Evolutionary conservation across 2,329 filamentous ascomycete species (phyloP).

Genomic region (Paracamarosporium sp.): DNA sequence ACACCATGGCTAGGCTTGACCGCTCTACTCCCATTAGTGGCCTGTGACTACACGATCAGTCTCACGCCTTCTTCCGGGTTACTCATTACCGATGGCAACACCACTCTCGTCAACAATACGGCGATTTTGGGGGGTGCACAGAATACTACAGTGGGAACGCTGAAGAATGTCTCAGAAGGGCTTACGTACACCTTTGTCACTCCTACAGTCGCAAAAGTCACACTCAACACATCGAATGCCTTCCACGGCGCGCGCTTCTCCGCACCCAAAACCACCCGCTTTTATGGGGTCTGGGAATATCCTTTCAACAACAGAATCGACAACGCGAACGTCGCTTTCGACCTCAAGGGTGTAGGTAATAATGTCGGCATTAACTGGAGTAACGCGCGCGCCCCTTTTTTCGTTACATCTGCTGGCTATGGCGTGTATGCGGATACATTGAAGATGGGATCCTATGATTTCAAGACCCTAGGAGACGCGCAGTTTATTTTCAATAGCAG

Average conservation of each 20-base stretch:
- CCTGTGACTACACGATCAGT: conserved; percentile 16
- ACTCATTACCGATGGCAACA: conserved; percentile 21
- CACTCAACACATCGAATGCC: conserved; percentile 22
- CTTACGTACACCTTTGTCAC: conserved; percentile 24
- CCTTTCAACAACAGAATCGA: conserved; percentile 28
- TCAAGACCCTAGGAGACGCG: conserved; percentile 26
- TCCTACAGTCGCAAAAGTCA: conserved; percentile 28
- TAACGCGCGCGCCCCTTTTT: conserved; percentile 46
- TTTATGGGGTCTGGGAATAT: conserved; percentile 38
- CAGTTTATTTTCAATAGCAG: conserved; percentile 40
- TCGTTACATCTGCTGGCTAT: conserved; percentile 39
- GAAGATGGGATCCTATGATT: conserved; percentile 39
- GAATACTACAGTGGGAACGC: conserved; percentile 18
- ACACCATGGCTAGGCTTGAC: conserved; percentile 10
- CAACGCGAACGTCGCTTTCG: conserved; percentile 30
- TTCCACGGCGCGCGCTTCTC: conserved; percentile 31
- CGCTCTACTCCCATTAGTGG: conserved; percentile 8
- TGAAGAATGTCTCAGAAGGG: conserved; percentile 18
- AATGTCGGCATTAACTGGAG: conserved; percentile 42
- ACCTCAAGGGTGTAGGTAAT: conserved; percentile 36
- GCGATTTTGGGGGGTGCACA: conserved; percentile 22
- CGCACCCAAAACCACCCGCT: conserved; percentile 11
- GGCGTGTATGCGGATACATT: conserved; percentile 44
- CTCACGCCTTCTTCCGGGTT: conserved; percentile 19
- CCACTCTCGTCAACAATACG: conserved; percentile 24